Conservation (phyloP, 2,329 filamentous ascomycete species). For the Cladorrhinum sp. region DNA sequence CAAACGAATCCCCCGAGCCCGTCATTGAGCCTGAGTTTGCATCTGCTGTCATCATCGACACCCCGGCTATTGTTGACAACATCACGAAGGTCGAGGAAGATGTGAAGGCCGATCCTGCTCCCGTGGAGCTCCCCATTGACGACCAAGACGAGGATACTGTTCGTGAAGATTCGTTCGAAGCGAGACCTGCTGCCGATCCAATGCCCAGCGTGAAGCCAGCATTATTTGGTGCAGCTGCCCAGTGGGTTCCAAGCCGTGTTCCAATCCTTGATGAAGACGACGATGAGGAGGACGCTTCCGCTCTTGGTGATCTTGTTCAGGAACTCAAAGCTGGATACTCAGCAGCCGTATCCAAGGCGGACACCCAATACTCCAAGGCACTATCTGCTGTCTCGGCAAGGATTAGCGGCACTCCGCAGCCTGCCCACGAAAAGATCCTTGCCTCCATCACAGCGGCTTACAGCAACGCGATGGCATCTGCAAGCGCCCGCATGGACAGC, state of each 20-base stretch:
- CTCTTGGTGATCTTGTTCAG: conserved; percentile 32
- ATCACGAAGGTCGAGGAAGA: conserved; percentile 21
- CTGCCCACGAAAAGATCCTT: conserved; percentile 65
- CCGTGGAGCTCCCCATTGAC: conserved; percentile 23
- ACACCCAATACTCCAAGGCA: conserved; percentile 65
- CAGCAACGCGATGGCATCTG: conserved; percentile 60
- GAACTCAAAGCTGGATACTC: conserved; percentile 51
- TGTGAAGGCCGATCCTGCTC: conserved; percentile 15
- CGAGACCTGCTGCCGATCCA: conserved; percentile 23
- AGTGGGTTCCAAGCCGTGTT: conserved; percentile 46
- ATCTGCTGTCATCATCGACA: conserved; percentile 31
- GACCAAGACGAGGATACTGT: conserved; percentile 19
- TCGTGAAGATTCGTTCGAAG: conserved; percentile 12
- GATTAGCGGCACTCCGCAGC: conserved; percentile 66
- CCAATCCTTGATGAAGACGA: conserved; percentile 50
- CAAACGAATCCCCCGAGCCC: conserved; percentile 21
- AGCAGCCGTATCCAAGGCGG: conserved; percentile 61
- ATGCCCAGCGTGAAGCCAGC: conserved; percentile 43
- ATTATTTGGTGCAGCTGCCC: conserved; percentile 50
- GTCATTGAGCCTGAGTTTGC: conserved; percentile 17
- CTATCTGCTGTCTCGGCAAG: conserved; percentile 65
- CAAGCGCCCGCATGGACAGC: conserved; percentile 55
- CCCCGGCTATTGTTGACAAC: conserved; percentile 31
- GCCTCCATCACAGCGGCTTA: conserved; percentile 67
- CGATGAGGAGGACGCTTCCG: conserved; percentile 39